Evolutionary conservation across 441 rosid genomes (phyloP), one percentile per base, ranked within the genome.

Genomic region (Gossypium aridum): DNA sequence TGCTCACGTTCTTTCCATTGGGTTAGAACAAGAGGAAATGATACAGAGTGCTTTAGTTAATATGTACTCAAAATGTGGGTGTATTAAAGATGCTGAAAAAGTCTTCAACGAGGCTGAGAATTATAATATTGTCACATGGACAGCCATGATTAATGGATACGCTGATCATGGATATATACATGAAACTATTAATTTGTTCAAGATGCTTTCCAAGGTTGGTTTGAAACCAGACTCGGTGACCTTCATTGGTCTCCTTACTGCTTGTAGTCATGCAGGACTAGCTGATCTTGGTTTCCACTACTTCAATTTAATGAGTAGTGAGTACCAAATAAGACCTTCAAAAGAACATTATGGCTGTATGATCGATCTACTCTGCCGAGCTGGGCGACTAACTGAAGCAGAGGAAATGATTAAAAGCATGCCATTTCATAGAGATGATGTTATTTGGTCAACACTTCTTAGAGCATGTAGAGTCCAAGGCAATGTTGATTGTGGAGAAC

Each of bases 31-130:
- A 71, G 81, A 78, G 59, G 76, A 84, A 37, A 82, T 80, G 73
- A 71, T 88, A 39, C 87, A 75, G 55, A 90, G 99, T 85, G 84
- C 95, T 64, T 81, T 95, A 74, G 88, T 95, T 59, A 93, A 87
- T 76, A 93, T 93, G 99, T 93, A 95, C 75, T 87, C 91, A n/a
- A 95, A 95, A 83, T 95, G 97, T 10, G 99, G 99, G 79, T 84
- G 87, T 74, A 81, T 91, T 69, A 68, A 67, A 62, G 96, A 91
- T 82, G 98, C 98, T 72, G 83, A 89, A 54, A 85, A 79, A 80
- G 78, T 94, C 68, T 89, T 91, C 31, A 75, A 83, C 54, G 96
- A 85, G 81, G 88, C 83, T 43, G 81, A 82, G 45, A 77, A 57
- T 59, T 69, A 77, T 71, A 88, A 92, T 77, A 80, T 92, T 31